Evolutionary conservation across 768 basidiomycete species (phyloP), one percentile per base, ranked within the genome.

Genomic region (Aureoboletus auriporus): DNA sequence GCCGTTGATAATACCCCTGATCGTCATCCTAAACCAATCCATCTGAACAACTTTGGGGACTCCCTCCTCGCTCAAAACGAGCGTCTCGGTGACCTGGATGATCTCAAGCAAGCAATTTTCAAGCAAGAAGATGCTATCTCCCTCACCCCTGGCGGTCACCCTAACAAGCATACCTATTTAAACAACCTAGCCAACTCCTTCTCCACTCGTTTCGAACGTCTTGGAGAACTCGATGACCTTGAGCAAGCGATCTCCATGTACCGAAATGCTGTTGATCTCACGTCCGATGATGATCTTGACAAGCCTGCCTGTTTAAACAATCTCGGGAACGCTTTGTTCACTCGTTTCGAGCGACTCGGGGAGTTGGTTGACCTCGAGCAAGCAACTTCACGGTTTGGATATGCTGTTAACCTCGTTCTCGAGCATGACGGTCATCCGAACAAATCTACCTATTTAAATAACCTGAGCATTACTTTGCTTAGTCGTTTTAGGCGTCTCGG

Each of bases 81-180:
- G 8, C 20, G 36, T 8, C 26, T 53, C 3, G 40, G 41, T 2
- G 30, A 50, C 11, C 29, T 44, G 26, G 13, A 26, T 11, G 48
- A 53, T 31, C 52, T 53, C 11, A 41, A 47, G 29, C 27, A 40
- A 30, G 47, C 47, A 1, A 35, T 52, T 3, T 37, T 26, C 13
- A 41, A 8, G 16, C 31, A 40, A 33, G 9, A 11, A 7, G 13
- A 39, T 1, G 44, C 44, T 29, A 27, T 46, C 13, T 13, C 6
- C 11, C 11, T 43, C 14, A 10, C 17, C 8, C 39, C 16, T 9
- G 28, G 47, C 23, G 17, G 6, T 20, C 46, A 42, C 17, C 35
- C 39, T 8, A 23, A 36, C 4, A 37, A 23, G 40, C 40, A 8
- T 14, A n/a, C 3, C 5, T 30, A 34, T 34, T 12, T 51, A 3